Percentiles rank a stretch among this genome's conserved stretches.
These are phyloP conservation scores for Lactarius deliciosus DNA, from an alignment of 768 basidiomycete genomes.

Conservation along the genomic window DNA sequence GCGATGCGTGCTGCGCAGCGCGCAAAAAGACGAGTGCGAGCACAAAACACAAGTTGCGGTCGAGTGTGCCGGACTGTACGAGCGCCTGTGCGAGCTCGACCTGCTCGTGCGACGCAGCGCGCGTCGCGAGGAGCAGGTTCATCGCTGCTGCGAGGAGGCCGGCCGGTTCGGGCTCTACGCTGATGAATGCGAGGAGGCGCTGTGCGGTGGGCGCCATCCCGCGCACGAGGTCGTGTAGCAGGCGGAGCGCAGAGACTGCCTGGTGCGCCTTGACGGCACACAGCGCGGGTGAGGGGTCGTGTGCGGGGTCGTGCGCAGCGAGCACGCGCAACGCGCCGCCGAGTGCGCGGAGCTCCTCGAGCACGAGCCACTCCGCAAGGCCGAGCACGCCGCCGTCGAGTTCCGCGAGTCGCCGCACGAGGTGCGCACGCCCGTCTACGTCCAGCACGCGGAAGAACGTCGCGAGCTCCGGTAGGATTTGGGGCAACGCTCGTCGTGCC, in stretches of 20 bases:
- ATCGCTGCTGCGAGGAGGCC: conserved; percentile 44
- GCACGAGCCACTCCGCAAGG: conserved; percentile 67
- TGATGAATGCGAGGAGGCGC: conserved; percentile 48
- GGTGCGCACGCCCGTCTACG: conserved; percentile 45
- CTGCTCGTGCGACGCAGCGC: conserved; percentile 47
- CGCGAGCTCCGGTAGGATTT: conserved; percentile 52
- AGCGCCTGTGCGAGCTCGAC: conserved; percentile 42
- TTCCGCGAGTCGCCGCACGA: conserved; percentile 54
- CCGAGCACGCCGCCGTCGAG: conserved; percentile 59
- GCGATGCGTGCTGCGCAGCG: conserved; percentile 32
- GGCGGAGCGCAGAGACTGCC: conserved; percentile 48
- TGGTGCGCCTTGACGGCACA: conserved; percentile 47
- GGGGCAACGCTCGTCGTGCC: conserved; percentile 56
- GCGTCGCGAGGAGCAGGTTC: conserved; percentile 47
- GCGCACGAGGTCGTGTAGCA: conserved; percentile 48
- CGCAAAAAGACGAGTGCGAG: conserved; percentile 33
- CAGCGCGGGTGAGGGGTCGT: conserved; percentile 33
- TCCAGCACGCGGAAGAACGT: conserved; percentile 58
- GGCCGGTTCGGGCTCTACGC: conserved; percentile 45
- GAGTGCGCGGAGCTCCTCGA: conserved; percentile 64
- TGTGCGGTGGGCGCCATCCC: conserved; percentile 40
- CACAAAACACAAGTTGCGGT: conserved; percentile 34
- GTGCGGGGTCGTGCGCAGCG: conserved; percentile 41
- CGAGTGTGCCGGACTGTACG: conserved; percentile 30
- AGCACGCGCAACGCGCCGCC: conserved; percentile 50